Evolutionary conservation across 352 stramenopile species (phyloP).

Genomic region (Peronospora belbahrii): DNA sequence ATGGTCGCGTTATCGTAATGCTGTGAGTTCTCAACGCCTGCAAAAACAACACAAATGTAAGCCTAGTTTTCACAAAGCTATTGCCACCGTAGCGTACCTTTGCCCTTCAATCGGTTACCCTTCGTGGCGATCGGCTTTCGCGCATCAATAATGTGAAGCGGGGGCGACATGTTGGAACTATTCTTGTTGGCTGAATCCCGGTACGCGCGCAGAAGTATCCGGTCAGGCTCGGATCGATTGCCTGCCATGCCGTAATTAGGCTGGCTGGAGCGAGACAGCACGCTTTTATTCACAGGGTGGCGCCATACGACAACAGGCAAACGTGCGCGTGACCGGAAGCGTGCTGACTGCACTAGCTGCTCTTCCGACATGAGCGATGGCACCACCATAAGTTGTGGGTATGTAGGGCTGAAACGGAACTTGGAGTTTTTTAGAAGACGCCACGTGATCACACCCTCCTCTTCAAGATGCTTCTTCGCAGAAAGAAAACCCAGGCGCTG

Average conservation of each 20-base stretch:
- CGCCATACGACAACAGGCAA: constrained; percentile 91
- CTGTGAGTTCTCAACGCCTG: constrained; percentile 93
- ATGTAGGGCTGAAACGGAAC: constrained; percentile 90
- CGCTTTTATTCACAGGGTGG: constrained; percentile 86
- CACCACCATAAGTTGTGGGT: constrained; percentile 93
- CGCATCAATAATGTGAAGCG: constrained; percentile 81
- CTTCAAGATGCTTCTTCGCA: constrained; percentile 25
- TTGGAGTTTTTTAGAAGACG: constrained; percentile 84
- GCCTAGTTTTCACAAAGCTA: not conserved
- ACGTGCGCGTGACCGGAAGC: constrained; percentile 90
- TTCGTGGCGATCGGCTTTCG: constrained; percentile 76
- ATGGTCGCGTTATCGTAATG: constrained; percentile 94
- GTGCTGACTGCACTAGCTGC: constrained; percentile 79
- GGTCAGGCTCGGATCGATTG: constrained; percentile 90
- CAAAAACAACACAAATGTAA: constrained; percentile 4
- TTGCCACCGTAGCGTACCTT: constrained; percentile 31
- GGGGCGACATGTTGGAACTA: constrained; percentile 53
- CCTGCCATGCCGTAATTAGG: constrained; percentile 95
- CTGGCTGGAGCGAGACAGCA: constrained; percentile 91
- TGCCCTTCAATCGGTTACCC: constrained; percentile 75
- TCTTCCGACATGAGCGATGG: constrained; percentile 90
- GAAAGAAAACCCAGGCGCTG: constrained; percentile 74
- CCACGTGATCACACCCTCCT: constrained; percentile 57
- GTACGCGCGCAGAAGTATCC: constrained; percentile 81
- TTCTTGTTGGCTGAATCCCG: constrained; percentile 81